These are phyloP conservation scores for Crataegus laevigata DNA, from an alignment of 306 rosid species.

Conservation along the genomic window DNA sequence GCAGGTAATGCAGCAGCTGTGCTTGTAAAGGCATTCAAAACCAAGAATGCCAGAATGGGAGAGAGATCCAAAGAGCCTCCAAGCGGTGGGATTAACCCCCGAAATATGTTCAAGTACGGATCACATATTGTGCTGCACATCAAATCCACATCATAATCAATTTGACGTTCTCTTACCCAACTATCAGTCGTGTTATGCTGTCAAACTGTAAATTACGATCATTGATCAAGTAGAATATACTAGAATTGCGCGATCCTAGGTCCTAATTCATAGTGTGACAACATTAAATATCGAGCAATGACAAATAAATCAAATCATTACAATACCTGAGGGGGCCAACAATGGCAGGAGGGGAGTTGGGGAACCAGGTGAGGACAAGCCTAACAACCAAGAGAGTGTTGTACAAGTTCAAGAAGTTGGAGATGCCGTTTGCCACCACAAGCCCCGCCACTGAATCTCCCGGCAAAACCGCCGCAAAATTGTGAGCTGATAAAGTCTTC, in stretches of 20 bases:
- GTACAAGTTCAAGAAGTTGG: constrained; percentile 78
- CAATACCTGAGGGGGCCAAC: constrained; percentile 81
- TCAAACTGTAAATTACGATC: background rate
- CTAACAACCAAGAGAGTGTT: constrained; percentile 74
- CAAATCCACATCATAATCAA: background rate
- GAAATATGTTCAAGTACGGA: constrained; percentile 93
- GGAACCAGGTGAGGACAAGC: constrained; percentile 98
- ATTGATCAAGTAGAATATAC: background rate
- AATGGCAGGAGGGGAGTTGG: constrained; percentile 76
- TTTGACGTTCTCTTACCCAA: background rate
- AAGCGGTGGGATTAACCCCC: constrained; percentile 85
- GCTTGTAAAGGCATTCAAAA: constrained; percentile 85
- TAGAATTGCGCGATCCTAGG: background rate
- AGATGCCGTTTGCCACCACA: constrained; percentile 70
- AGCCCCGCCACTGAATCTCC: constrained; percentile 90
- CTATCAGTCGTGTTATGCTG: background rate
- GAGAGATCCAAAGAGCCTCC: constrained; percentile 95
- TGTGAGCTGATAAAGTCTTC: constrained; percentile 31
- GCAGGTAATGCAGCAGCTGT: constrained; percentile 97
- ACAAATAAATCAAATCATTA: background rate
- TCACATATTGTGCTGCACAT: constrained; percentile 79
- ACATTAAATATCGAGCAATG: background rate
- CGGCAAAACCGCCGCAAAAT: constrained; percentile 82
- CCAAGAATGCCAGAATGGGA: constrained; percentile 83
- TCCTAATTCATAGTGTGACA: background rate